Evolutionary conservation across 768 basidiomycete species (phyloP).

Genomic region (Boletus vinaceobasis): DNA sequence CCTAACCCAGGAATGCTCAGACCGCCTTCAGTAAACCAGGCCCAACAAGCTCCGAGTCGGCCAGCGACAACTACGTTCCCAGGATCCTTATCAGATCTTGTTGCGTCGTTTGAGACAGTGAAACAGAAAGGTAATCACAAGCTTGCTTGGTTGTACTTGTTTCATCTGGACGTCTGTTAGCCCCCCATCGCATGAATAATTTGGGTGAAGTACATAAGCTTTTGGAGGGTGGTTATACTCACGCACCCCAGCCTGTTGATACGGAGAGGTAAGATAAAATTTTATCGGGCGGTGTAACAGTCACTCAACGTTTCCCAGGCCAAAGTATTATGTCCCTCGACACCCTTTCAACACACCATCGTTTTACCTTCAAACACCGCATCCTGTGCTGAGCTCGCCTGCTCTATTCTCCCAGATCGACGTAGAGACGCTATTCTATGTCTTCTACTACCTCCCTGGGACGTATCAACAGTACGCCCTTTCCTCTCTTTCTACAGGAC

Average conservation of each 20-base stretch:
- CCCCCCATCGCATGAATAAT: conserved; percentile 82
- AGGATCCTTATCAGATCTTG: conserved; percentile 85
- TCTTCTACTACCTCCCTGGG: conserved; percentile 96
- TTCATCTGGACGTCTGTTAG: conserved; percentile 31
- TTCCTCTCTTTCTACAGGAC: not conserved
- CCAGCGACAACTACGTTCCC: conserved; percentile 59
- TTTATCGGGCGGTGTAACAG: not conserved
- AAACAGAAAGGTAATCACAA: conserved; percentile 84
- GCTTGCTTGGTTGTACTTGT: not conserved
- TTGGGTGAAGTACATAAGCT: conserved; percentile 89
- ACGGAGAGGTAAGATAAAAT: conserved; percentile 84
- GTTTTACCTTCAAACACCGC: conserved; percentile 92
- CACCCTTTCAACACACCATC: conserved; percentile 88
- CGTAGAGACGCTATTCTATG: conserved; percentile 96
- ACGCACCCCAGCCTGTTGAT: conserved; percentile 88
- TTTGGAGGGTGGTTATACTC: conserved; percentile 86
- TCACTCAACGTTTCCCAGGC: conserved; percentile 48
- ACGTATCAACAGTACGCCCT: conserved; percentile 87
- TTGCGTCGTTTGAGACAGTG: conserved; percentile 91
- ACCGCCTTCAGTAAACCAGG: conserved; percentile 51
- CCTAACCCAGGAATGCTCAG: conserved; percentile 43
- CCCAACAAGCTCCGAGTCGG: conserved; percentile 40
- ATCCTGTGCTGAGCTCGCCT: conserved; percentile 75
- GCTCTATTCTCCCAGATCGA: conserved; percentile 88
- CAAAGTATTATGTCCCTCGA: conserved; percentile 93